Evolutionary conservation across 495 filamentous ascomycete species (phyloP), one percentile per base, ranked within the genome.

Genomic region (Talaromyces wortmannii): DNA sequence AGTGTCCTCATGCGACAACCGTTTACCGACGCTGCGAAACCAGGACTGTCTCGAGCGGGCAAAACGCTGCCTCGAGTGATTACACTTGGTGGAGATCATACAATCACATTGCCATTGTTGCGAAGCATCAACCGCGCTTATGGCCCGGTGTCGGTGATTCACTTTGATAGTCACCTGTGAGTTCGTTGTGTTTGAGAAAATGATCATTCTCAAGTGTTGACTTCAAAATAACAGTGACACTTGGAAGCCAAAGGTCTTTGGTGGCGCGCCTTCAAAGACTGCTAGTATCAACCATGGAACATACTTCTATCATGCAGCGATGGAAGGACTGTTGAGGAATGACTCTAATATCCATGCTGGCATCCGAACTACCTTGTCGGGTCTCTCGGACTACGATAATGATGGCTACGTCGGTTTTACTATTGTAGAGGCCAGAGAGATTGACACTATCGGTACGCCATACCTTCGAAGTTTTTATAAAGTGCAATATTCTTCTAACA

Each of bases 271-370:
- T n/a, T 78, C 71, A 52, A 55, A 78, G 18, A 75, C 81, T 66
- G 87, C 90, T 17, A 76, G 79, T 31, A 78, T 95, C 53, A 95
- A 95, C 64, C 91, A 96, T 69, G 91, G 91, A 5, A 94, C 91
- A 3, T 89, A 88, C 67, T 89, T 88, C 70, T 90, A 83, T 61
- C 84, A 86, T 59, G 79, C 82, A 3, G 72, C 84, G 2, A 73
- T 78, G 60, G 80, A 92, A 72, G 90, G 89, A 0, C 75, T 95
- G 12, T 77, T 96, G 33, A 83, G 75, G 48, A 92, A 92, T 63
- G 83, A 89, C 67, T 86, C 81, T 40, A 90, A 89, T 69, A 91
- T 96, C 68, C 91, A 94, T 63, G 88, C 86, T 11, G 91, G 91
- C 40, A 91, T 92, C 59, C 86, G 91, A 36, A 92, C 85, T 0